Evolutionary conservation across 352 stramenopile species (phyloP), one percentile per base, ranked within the genome.

Genomic region (Elongisporangium undulatum): DNA sequence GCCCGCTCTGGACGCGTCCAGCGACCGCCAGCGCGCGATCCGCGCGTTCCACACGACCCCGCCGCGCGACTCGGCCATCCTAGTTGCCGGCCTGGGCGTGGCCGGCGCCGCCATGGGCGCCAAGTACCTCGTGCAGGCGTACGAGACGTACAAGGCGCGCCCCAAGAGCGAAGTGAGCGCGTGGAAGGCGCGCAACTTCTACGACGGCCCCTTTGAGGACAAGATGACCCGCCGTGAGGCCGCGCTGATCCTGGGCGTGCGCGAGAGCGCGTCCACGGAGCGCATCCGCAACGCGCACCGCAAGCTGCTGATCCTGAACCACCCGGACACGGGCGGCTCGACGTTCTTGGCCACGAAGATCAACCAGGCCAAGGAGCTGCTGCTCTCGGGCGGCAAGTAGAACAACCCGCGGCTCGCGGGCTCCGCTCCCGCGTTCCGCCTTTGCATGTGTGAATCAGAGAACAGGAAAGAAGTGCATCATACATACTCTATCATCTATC

Each of bases 331-430:
- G 52, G 98, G 98, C 29, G 98, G 98, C 54, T 99, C 94, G 19
- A 99, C 96, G n/a, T 99, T 98, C 68, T 65, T 99, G 39, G 88
- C 96, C 45, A 97, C 95, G 50, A 99, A 99, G 82, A 97, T 99
- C 62, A 99, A 99, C 80, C 96, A 99, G 80, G 98, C 96, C 26
- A 99, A 99, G 78, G 97, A 99, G 70, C 81, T 99, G 55, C 76
- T 99, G 64, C 83, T 99, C 38, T 58, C 49, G 34, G 77, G 77
- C 56, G 68, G 65, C 72, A 85, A 87, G 62, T 89, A 83, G 60
- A 67, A n/a, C 26, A 49, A 49, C 22, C 7, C 9, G 24, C 20
- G 24, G 41, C 53, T 26, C 12, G 13, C 38, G 5, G 20, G 7
- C 38, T 48, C 21, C 29, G 41, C n/a, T 58, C n/a, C 6, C 16